These are phyloP conservation scores for Fusarium ambrosium DNA, from an alignment of 2,329 filamentous ascomycete genomes.

Conservation along the genomic window DNA sequence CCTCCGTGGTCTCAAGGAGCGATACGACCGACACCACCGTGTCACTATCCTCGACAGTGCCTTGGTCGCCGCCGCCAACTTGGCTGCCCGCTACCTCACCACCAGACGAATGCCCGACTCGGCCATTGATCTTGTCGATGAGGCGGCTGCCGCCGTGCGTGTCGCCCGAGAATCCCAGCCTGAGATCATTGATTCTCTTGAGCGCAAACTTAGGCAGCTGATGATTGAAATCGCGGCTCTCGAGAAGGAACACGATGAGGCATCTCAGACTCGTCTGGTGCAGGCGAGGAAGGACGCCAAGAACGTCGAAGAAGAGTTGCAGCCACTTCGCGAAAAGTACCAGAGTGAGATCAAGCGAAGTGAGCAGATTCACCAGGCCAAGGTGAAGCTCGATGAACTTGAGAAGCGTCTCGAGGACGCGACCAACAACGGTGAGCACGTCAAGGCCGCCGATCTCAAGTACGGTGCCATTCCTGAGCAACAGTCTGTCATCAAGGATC, in stretches of 20 bases:
- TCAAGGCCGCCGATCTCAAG: slow-evolving; percentile 91
- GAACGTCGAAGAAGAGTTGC: slow-evolving; percentile 93
- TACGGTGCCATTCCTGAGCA: slow-evolving; percentile 98
- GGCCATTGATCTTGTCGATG: slow-evolving; percentile 95
- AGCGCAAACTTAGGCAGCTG: slow-evolving; percentile 89
- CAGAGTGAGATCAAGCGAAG: slow-evolving; percentile 92
- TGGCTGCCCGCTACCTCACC: slow-evolving; percentile 94
- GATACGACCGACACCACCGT: slow-evolving; percentile 98
- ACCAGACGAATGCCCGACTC: slow-evolving; percentile 93
- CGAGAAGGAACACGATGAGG: slow-evolving; percentile 93
- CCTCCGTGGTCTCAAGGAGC: slow-evolving; percentile 96
- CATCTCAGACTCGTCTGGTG: slow-evolving; percentile 84
- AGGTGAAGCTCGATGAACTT: slow-evolving; percentile 92
- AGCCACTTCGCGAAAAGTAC: slow-evolving; percentile 94
- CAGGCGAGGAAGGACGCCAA: slow-evolving; percentile 91
- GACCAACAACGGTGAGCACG: slow-evolving; percentile 86
- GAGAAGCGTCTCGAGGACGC: slow-evolving; percentile 94
- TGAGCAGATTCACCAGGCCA: slow-evolving; percentile 92
- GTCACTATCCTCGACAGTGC: slow-evolving; percentile 96
- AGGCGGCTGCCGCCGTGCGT: slow-evolving; percentile 95
- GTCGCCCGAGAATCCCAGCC: slow-evolving; percentile 97
- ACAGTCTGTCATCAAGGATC: slow-evolving; percentile 80
- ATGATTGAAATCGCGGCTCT: slow-evolving; percentile 98
- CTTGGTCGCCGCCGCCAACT: slow-evolving; percentile 89
- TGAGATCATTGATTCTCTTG: slow-evolving; percentile 93